Conservation (phyloP, 495 filamentous ascomycete genomes). For the Neurospora sp. region DNA sequence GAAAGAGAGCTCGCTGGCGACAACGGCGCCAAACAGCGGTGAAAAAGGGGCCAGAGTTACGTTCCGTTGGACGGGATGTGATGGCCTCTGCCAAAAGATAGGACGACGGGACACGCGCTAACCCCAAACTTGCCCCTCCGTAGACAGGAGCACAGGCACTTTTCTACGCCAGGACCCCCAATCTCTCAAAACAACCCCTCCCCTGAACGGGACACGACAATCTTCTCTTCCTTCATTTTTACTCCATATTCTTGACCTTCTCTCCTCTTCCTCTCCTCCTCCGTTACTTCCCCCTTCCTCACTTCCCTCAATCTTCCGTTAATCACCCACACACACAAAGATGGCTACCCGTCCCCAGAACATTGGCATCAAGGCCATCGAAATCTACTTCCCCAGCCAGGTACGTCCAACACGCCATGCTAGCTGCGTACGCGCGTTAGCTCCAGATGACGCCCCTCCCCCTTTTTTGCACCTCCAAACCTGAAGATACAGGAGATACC, state of each 20-base stretch:
- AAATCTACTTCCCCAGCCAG: constrained; percentile 96
- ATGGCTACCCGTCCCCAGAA: constrained; percentile 91
- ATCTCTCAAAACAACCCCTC: background rate
- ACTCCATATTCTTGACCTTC: background rate
- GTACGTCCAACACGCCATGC: constrained; percentile 39
- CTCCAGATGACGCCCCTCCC: background rate
- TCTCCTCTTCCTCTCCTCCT: background rate
- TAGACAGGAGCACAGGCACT: background rate
- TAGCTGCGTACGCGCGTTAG: background rate
- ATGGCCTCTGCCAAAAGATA: background rate
- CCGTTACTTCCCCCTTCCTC: constrained; percentile 7
- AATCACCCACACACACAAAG: constrained; percentile 20
- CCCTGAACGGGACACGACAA: background rate
- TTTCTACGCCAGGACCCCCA: background rate
- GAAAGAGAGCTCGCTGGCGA: background rate
- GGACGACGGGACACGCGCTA: background rate
- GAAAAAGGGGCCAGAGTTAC: background rate
- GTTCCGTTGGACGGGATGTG: background rate
- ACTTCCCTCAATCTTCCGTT: background rate
- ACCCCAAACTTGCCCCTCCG: background rate
- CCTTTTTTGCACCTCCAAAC: background rate
- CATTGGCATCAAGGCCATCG: constrained; percentile 99
- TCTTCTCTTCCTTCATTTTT: background rate
- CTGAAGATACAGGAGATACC: background rate
- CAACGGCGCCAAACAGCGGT: background rate